A percentile compares a stretch with the other conserved stretches of the same genome.
These are phyloP conservation scores for Irpex sp. DNA, from an alignment of 1,284 basidiomycete species.

Conservation along the genomic window DNA sequence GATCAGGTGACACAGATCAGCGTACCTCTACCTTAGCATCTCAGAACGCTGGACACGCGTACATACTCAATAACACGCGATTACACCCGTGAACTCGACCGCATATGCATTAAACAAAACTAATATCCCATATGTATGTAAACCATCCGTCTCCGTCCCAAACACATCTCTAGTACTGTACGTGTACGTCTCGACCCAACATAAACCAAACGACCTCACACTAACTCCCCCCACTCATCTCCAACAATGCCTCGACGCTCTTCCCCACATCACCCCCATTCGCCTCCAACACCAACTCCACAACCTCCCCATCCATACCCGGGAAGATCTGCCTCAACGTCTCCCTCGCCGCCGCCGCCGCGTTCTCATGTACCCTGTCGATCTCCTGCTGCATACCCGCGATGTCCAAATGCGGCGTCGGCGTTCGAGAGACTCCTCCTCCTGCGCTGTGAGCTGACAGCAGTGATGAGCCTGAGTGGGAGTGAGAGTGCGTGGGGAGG, in stretches of 20 bases:
- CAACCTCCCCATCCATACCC: constrained; percentile 71
- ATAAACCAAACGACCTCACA: background rate
- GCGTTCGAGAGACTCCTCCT: constrained; percentile 53
- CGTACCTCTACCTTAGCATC: too few relatives aligned
- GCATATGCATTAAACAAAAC: too few relatives aligned
- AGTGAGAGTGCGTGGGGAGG: background rate
- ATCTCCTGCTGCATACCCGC: constrained; percentile 75
- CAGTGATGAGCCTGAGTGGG: background rate
- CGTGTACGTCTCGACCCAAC: too few relatives aligned
- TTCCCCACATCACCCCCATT: constrained; percentile 86
- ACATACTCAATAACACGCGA: too few relatives aligned
- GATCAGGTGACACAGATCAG: background rate
- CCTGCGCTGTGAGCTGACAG: constrained; percentile 31
- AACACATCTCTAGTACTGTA: too few relatives aligned
- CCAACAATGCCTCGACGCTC: constrained; percentile 83
- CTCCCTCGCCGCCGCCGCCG: constrained; percentile 58
- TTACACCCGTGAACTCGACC: too few relatives aligned
- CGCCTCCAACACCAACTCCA: constrained; percentile 84
- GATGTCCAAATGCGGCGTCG: constrained; percentile 68
- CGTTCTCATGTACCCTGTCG: constrained; percentile 69
- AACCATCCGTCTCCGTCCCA: too few relatives aligned
- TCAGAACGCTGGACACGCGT: too few relatives aligned
- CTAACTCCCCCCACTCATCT: constrained; percentile 58
- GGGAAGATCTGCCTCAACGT: constrained; percentile 90
- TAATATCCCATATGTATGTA: too few relatives aligned